phyloP scores from a whole-genome alignment of 2,329 filamentous ascomycete genomes.

The Cladorrhinum sp. region DNA sequence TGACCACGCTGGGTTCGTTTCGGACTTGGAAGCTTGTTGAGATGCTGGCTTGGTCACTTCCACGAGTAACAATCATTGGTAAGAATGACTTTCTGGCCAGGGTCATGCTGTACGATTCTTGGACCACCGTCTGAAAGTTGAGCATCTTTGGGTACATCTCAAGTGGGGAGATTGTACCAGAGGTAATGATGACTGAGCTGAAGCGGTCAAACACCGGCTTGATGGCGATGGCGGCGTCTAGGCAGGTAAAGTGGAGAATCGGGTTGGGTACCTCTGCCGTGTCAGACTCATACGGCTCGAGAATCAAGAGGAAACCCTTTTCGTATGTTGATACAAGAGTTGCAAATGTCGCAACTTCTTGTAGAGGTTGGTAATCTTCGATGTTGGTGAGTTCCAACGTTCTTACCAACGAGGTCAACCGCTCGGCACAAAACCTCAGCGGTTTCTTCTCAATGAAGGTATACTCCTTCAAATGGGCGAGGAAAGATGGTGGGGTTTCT shows the following conservation, averaged over 20 bases:
- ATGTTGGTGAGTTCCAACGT: conserved; percentile 96
- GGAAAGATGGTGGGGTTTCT: conserved; percentile 90
- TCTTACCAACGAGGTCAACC: conserved; percentile 87
- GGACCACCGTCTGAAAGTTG: conserved; percentile 84
- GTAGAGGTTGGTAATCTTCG: conserved; percentile 93
- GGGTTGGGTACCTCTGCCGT: conserved; percentile 94
- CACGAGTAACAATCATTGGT: conserved; percentile 94
- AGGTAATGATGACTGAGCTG: conserved; percentile 97
- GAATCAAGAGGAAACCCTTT: conserved; percentile 88
- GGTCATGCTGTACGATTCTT: conserved; percentile 97
- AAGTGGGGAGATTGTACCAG: conserved; percentile 90
- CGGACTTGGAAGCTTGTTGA: conserved; percentile 93
- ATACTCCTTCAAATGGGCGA: conserved; percentile 87
- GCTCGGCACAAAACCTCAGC: conserved; percentile 88
- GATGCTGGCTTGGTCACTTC: conserved; percentile 88
- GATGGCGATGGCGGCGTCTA: conserved; percentile 97
- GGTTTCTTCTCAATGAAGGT: conserved; percentile 98
- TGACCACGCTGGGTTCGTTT: conserved; percentile 93
- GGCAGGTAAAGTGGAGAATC: conserved; percentile 92
- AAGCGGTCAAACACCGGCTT: conserved; percentile 97
- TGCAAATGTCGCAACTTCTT: conserved; percentile 96
- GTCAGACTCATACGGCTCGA: conserved; percentile 97
- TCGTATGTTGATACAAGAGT: conserved; percentile 96
- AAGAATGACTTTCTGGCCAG: conserved; percentile 91
- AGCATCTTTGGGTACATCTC: conserved; percentile 99